Evolutionary conservation across 768 basidiomycete species (phyloP).

Genomic region (Termitomyces sp.): DNA sequence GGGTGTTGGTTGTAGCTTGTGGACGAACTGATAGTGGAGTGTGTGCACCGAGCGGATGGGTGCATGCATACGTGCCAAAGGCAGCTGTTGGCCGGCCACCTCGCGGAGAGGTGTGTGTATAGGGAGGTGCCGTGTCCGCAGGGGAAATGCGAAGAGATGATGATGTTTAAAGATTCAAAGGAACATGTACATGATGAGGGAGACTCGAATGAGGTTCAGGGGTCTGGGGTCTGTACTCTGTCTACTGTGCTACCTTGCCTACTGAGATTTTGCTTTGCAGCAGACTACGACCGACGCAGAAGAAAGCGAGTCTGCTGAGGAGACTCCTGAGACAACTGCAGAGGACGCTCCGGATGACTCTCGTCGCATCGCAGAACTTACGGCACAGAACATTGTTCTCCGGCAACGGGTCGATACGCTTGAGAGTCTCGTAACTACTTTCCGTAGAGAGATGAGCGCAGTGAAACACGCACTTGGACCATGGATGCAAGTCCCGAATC

Average conservation of each 20-base stretch:
- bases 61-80: constrained; percentile 64
- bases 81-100: constrained; percentile 57
- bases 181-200: constrained; percentile 9
- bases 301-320: not conserved
- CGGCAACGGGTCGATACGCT: constrained; percentile 52
- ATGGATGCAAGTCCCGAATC: constrained; percentile 20
- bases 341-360: constrained; percentile 36
- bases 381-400: constrained; percentile 62
- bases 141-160: constrained; percentile 34
- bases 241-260: not conserved
- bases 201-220: not conserved
- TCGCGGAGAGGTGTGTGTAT: constrained; percentile 58
- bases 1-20: constrained; percentile 51
- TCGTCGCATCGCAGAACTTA: constrained; percentile 35
- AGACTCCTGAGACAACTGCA: not conserved
- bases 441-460: constrained; percentile 52
- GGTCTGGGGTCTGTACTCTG: not conserved
- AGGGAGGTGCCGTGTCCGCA: constrained; percentile 47
- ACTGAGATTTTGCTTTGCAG: not conserved
- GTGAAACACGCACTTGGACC: constrained; percentile 59
- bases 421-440: constrained; percentile 46
- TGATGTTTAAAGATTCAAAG: constrained; percentile 5
- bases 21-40: constrained; percentile 76
- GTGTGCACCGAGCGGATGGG: constrained; percentile 53
- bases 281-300: not conserved